Conservation (phyloP, 179 eudicot species). For the Spinacia oleracea region DNA sequence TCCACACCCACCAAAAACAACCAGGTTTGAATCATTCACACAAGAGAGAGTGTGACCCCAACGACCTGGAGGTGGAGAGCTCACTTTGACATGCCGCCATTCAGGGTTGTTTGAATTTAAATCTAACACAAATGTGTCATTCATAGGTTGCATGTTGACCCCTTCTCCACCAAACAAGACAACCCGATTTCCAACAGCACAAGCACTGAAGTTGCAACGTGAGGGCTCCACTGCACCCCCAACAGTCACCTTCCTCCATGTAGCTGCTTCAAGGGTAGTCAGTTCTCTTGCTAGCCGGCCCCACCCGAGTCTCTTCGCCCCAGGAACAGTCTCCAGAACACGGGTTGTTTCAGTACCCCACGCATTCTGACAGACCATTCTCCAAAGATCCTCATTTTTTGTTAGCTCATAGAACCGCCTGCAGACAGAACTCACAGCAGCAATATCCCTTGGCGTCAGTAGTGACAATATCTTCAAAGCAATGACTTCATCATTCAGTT, state of each 20-base stretch:
- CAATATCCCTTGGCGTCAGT: constrained; percentile 86
- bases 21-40: constrained; percentile 82
- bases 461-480: constrained; percentile 67
- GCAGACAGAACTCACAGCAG: constrained; percentile 83
- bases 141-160: constrained; percentile 97
- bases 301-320: constrained; percentile 91
- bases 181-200: constrained; percentile 93
- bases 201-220: constrained; percentile 95
- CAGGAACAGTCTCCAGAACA: constrained; percentile 80
- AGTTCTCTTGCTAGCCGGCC: constrained; percentile 85
- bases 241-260: constrained; percentile 83
- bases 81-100: constrained; percentile 83
- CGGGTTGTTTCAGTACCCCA: constrained; percentile 95
- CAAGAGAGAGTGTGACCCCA: constrained; percentile 99
- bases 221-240: constrained; percentile 95
- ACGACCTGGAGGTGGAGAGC: constrained; percentile 96
- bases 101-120: constrained; percentile 70
- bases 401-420: constrained; percentile 64
- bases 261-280: constrained; percentile 95
- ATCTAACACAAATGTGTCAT: constrained; percentile 93
- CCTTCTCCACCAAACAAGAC: constrained; percentile 96
- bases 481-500: constrained; percentile 82
- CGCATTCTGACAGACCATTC: constrained; percentile 92
- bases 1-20: constrained; percentile 94
- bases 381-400: constrained; percentile 86